phyloP scores from a whole-genome alignment of 176 grass and related monocot genomes.

The Paspalum vaginatum region DNA sequence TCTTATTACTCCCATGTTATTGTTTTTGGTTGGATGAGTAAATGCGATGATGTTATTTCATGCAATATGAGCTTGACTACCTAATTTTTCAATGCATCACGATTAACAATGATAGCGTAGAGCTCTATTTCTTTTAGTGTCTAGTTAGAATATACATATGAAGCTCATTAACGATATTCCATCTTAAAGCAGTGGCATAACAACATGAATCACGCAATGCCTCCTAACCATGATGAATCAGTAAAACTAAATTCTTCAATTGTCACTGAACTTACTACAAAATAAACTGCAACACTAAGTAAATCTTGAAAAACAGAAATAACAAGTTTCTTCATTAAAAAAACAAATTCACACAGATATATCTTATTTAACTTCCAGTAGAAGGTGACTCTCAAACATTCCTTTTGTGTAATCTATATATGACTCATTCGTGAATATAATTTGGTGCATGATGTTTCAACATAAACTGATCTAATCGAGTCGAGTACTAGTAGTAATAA shows the following conservation, averaged over 20 bases:
- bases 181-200: neutral
- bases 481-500: conserved; percentile 18
- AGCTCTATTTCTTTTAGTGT: neutral
- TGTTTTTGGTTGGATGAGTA: neutral
- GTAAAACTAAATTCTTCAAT: neutral
- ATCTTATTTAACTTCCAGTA: too few species aligned
- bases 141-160: neutral
- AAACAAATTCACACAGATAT: neutral
- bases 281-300: neutral
- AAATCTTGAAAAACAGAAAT: neutral
- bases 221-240: neutral
- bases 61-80: neutral
- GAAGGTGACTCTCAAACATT: neutral
- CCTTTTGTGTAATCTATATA: neutral
- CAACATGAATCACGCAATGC: neutral
- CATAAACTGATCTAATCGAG: neutral
- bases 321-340: neutral
- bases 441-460: neutral
- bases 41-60: neutral
- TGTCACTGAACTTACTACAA: neutral
- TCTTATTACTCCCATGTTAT: neutral
- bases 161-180: neutral
- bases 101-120: neutral
- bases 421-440: neutral
- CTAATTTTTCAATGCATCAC: neutral